Percentiles rank a stretch among this genome's conserved stretches.
phyloP scores from a whole-genome alignment of 2,329 filamentous ascomycete genomes.

The Sporothrix curviconia region DNA sequence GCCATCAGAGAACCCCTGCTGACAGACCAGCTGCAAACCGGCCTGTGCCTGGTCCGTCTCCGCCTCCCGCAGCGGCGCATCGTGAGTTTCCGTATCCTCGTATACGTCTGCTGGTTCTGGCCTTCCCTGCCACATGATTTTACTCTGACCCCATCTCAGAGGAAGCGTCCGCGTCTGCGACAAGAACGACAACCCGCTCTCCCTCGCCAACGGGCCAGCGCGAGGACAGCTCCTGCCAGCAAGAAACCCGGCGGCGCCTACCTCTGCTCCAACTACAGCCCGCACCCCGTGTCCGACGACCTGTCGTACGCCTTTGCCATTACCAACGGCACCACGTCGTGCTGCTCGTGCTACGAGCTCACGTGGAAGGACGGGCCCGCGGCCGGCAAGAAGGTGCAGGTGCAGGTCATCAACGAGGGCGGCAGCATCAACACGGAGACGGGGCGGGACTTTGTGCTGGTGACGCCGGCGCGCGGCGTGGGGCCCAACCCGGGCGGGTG shows the following conservation, averaged over 20 bases:
- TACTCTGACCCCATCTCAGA: background rate
- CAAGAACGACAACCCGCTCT: slow-evolving; percentile 18
- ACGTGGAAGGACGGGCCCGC: slow-evolving; percentile 18
- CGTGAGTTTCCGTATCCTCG: slow-evolving; percentile 5
- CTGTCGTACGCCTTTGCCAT: slow-evolving; percentile 20
- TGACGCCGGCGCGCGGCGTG: slow-evolving; percentile 16
- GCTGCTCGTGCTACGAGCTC: slow-evolving; percentile 23
- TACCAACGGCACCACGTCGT: slow-evolving; percentile 17
- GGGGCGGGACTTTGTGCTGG: slow-evolving; percentile 14
- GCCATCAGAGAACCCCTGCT: background rate
- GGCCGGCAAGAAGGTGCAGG: slow-evolving; percentile 18
- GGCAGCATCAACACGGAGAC: slow-evolving; percentile 13
- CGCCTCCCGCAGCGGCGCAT: slow-evolving; percentile 14
- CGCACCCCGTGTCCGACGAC: slow-evolving; percentile 15
- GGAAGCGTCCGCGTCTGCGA: slow-evolving; percentile 19
- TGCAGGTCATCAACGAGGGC: slow-evolving; percentile 22
- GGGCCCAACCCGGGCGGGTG: slow-evolving; percentile 15
- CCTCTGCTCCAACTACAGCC: slow-evolving; percentile 19
- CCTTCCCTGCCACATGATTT: background rate
- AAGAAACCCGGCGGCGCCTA: slow-evolving; percentile 15
- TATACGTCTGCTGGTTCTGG: background rate
- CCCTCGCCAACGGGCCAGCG: slow-evolving; percentile 4
- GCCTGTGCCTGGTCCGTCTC: slow-evolving; percentile 19
- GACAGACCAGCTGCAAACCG: slow-evolving; percentile 19
- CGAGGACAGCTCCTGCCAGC: slow-evolving; percentile 15